Percentiles rank a stretch among this genome's conserved stretches.
Conservation (phyloP, 169 alveolate species). For the Miamiensis avidus region DNA sequence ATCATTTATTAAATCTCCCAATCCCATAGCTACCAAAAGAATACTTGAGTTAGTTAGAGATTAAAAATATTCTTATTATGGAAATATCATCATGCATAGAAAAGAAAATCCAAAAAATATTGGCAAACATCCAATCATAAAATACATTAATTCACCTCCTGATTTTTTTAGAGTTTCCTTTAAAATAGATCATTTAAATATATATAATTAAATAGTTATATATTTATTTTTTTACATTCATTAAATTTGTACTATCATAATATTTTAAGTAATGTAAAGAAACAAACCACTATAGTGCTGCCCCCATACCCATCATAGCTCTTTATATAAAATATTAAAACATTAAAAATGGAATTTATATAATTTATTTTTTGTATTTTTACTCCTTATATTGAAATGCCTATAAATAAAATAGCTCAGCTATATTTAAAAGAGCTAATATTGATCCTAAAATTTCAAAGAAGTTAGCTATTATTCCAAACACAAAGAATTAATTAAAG, state of each 20-base stretch:
- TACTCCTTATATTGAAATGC: not conserved
- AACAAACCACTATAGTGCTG: constrained; percentile 35
- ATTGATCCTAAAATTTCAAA: constrained; percentile 30
- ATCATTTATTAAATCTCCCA: constrained; percentile 40
- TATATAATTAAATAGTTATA: constrained; percentile 29
- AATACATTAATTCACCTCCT: not conserved
- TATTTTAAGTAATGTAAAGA: constrained; percentile 30
- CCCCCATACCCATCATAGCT: constrained; percentile 40
- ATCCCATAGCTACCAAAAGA: constrained; percentile 28
- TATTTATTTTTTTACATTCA: constrained; percentile 6
- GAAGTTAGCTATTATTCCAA: constrained; percentile 24
- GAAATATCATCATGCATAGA: constrained; percentile 33
- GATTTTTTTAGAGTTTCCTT: not conserved
- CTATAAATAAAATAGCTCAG: not conserved
- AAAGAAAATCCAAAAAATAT: constrained; percentile 39
- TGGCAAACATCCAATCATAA: constrained; percentile 33
- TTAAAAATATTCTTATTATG: constrained; percentile 24
- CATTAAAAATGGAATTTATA: constrained; percentile 3
- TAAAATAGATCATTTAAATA: not conserved
- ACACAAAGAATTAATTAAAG: constrained; percentile 21
- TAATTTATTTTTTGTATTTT: constrained; percentile 15
- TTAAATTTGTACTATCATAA: constrained; percentile 25
- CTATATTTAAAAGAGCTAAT: constrained; percentile 12
- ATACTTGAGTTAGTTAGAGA: constrained; percentile 8
- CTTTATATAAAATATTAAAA: constrained; percentile 14